phyloP scores from a whole-genome alignment of 2,329 filamentous ascomycete genomes.

The Hypoxylon sp. region DNA sequence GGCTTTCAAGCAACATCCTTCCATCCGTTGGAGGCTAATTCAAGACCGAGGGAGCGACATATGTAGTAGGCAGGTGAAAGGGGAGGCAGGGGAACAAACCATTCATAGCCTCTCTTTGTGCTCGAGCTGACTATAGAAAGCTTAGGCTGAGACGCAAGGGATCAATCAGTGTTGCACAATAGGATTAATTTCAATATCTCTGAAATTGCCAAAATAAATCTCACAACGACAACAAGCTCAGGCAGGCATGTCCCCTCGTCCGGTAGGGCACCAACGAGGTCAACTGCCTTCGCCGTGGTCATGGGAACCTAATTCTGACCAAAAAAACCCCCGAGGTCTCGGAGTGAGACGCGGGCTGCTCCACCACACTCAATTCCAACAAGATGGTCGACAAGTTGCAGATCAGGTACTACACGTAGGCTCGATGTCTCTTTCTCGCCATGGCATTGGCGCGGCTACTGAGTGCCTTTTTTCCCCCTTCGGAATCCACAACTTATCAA shows the following conservation, averaged over 20 bases:
- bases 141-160: slow-evolving; percentile 27
- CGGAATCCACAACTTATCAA: slow-evolving; percentile 25
- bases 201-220: slow-evolving; percentile 27
- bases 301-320: slow-evolving; percentile 32
- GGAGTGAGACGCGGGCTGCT: slow-evolving; percentile 16
- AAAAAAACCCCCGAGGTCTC: slow-evolving; percentile 15
- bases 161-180: slow-evolving; percentile 25
- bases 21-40: slow-evolving; percentile 13
- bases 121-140: slow-evolving; percentile 23
- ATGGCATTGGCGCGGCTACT: slow-evolving; percentile 37
- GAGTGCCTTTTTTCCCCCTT: neutral
- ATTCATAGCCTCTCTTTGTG: slow-evolving; percentile 3
- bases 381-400: slow-evolving; percentile 19
- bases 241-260: slow-evolving; percentile 33
- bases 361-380: slow-evolving; percentile 24
- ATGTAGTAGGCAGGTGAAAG: slow-evolving; percentile 8
- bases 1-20: slow-evolving; percentile 12
- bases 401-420: slow-evolving; percentile 12
- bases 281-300: slow-evolving; percentile 19
- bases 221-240: slow-evolving; percentile 17
- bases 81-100: slow-evolving; percentile 16
- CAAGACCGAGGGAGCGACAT: slow-evolving; percentile 3
- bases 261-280: slow-evolving; percentile 43
- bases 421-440: slow-evolving; percentile 18
- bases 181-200: slow-evolving; percentile 34